phyloP scores from a whole-genome alignment of 2,329 filamentous ascomycete species.

The Hymenoscyphus linearis region DNA sequence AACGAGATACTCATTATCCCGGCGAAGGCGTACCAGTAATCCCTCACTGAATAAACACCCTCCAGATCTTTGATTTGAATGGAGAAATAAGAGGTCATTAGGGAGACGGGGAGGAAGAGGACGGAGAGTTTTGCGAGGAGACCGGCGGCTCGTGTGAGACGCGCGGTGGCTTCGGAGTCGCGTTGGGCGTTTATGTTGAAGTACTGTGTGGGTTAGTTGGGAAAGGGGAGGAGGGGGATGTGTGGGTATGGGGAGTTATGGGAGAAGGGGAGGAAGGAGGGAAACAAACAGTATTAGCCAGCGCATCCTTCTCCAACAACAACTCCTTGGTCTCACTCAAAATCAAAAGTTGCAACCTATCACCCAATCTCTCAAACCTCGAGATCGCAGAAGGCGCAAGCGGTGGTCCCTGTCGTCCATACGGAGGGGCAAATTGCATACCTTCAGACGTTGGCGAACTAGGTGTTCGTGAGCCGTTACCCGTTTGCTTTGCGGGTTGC shows the following conservation, averaged over 20 bases:
- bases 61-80: slow-evolving; percentile 56
- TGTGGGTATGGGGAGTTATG: slow-evolving; percentile 1
- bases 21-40: slow-evolving; percentile 65
- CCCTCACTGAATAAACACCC: slow-evolving; percentile 50
- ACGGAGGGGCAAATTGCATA: slow-evolving; percentile 27
- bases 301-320: slow-evolving; percentile 63
- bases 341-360: slow-evolving; percentile 55
- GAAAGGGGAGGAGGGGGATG: slow-evolving; percentile 29
- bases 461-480: background rate
- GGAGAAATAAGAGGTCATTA: slow-evolving; percentile 72
- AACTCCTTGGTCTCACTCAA: slow-evolving; percentile 57
- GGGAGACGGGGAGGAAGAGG: slow-evolving; percentile 67
- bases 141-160: slow-evolving; percentile 66
- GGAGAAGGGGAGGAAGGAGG: background rate
- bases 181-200: slow-evolving; percentile 75
- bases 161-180: slow-evolving; percentile 66
- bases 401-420: slow-evolving; percentile 23
- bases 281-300: slow-evolving; percentile 56
- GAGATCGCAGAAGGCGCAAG: slow-evolving; percentile 44
- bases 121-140: slow-evolving; percentile 71
- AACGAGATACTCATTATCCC: slow-evolving; percentile 57
- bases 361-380: slow-evolving; percentile 53
- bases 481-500: slow-evolving; percentile 21
- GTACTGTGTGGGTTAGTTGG: slow-evolving; percentile 44
- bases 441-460: background rate